phyloP scores from a whole-genome alignment of 1,284 basidiomycete genomes.

The Sporisorium exsertum region DNA sequence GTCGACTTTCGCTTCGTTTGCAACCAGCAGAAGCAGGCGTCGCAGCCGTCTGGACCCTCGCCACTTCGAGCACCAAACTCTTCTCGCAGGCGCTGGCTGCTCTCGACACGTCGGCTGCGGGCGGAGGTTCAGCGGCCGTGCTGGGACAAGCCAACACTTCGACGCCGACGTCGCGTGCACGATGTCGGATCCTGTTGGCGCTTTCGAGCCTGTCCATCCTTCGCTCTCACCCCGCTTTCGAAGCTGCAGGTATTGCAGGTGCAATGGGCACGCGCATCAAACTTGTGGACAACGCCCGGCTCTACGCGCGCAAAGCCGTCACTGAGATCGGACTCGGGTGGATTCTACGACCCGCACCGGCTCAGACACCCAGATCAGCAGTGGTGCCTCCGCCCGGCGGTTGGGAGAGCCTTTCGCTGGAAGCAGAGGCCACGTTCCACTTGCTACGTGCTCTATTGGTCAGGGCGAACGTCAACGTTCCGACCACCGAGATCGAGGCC shows the following conservation, averaged over 20 bases:
- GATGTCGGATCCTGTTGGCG: constrained; percentile 39
- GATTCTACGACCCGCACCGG: constrained; percentile 34
- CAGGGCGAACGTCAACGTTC: constrained; percentile 14
- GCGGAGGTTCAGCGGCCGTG: constrained; percentile 33
- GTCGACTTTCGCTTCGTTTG: constrained; percentile 30
- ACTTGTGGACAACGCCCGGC: constrained; percentile 52
- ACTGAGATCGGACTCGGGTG: constrained; percentile 51
- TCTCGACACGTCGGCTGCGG: constrained; percentile 38
- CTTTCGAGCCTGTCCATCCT: constrained; percentile 44
- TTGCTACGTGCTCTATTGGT: constrained; percentile 36
- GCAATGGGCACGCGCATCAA: constrained; percentile 38
- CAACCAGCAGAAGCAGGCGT: constrained; percentile 9
- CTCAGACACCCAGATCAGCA: constrained; percentile 8
- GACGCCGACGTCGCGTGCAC: constrained; percentile 48
- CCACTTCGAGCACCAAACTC: constrained; percentile 36
- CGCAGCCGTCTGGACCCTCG: constrained; percentile 40
- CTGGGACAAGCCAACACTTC: constrained; percentile 52
- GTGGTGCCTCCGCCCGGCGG: constrained; percentile 34
- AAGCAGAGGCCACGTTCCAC: constrained; percentile 32
- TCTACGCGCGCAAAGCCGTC: constrained; percentile 52
- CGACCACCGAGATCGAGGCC: constrained; percentile 6
- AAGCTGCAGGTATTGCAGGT: constrained; percentile 28
- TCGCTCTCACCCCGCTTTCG: constrained; percentile 37
- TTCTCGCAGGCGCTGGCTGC: constrained; percentile 43
- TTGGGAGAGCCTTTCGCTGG: constrained; percentile 48